Percentiles rank a stretch among this genome's conserved stretches.
Evolutionary conservation across 73 alveolate species (phyloP).

Genomic region (Urostyla sp.): DNA sequence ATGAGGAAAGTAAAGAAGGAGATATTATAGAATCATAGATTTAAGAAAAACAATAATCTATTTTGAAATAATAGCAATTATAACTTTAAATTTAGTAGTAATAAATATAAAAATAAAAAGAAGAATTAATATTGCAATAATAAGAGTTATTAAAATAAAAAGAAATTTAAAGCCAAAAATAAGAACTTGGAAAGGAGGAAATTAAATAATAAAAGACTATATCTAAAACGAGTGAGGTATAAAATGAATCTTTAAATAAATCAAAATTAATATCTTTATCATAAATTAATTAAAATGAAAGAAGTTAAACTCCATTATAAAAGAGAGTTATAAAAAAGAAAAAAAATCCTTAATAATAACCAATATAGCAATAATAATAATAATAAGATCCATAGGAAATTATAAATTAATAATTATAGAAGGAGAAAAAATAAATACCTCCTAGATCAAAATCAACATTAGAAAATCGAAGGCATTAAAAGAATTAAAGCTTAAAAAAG

Average conservation of each 20-base stretch:
- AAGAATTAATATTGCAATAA: background rate
- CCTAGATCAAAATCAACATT: background rate
- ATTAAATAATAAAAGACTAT: background rate
- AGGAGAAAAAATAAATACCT: background rate
- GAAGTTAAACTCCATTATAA: no score
- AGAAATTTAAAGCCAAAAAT: background rate
- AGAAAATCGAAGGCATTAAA: background rate
- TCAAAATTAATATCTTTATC: no score
- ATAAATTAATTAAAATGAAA: no score
- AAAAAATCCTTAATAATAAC: background rate
- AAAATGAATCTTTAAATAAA: no score
- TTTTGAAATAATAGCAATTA: background rate
- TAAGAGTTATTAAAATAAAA: background rate
- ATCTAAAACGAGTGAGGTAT: background rate
- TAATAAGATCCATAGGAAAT: background rate
- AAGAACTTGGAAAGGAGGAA: background rate
- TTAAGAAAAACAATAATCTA: background rate
- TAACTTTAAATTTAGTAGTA: background rate
- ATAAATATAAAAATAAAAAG: background rate
- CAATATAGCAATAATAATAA: background rate
- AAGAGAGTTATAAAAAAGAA: constrained; percentile 3
- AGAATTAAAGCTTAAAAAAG: no score
- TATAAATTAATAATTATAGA: background rate
- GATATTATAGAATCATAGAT: no score
- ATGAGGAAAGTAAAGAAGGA: no score